Percentiles rank a stretch among this genome's conserved stretches.
These are phyloP conservation scores for Beta vulgaris DNA, from an alignment of 148 eudicot genomes.

Conservation along the genomic window DNA sequence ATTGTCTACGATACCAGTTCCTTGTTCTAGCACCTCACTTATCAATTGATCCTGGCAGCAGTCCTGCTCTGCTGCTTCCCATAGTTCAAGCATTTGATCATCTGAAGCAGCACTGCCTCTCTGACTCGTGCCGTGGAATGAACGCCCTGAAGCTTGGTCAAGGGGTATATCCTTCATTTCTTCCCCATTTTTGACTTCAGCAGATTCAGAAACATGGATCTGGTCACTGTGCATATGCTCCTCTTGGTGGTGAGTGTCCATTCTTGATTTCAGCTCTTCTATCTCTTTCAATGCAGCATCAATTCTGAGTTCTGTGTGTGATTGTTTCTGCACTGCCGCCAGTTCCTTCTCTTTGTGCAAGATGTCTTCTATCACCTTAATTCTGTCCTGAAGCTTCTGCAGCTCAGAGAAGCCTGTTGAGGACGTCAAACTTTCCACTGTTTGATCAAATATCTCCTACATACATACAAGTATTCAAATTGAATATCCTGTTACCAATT, in stretches of 20 bases:
- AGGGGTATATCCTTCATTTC: slow-evolving; percentile 89
- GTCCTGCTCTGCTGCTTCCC: slow-evolving; percentile 65
- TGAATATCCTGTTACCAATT: not conserved
- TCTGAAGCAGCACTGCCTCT: slow-evolving; percentile 44
- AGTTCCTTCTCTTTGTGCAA: slow-evolving; percentile 45
- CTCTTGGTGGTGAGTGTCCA: slow-evolving; percentile 26
- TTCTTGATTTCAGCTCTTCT: slow-evolving; percentile 38
- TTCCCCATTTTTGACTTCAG: slow-evolving; percentile 41
- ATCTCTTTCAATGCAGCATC: slow-evolving; percentile 46
- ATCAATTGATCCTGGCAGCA: slow-evolving; percentile 25
- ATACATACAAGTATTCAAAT: slow-evolving; percentile 7
- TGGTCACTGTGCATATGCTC: slow-evolving; percentile 26
- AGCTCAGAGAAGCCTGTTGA: slow-evolving; percentile 46
- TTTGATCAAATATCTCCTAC: slow-evolving; percentile 10
- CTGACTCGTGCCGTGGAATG: slow-evolving; percentile 34
- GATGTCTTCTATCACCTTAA: slow-evolving; percentile 54
- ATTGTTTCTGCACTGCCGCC: slow-evolving; percentile 30
- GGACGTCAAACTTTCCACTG: slow-evolving; percentile 25
- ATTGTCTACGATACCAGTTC: slow-evolving; percentile 27
- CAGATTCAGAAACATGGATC: slow-evolving; percentile 36
- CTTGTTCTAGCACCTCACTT: slow-evolving; percentile 32
- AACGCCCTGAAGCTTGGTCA: slow-evolving; percentile 60
- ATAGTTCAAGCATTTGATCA: slow-evolving; percentile 78
- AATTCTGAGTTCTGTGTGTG: slow-evolving; percentile 29
- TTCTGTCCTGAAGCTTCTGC: slow-evolving; percentile 54